A percentile compares a stretch with the other conserved stretches of the same genome.
phyloP scores from a whole-genome alignment of 2,329 filamentous ascomycete species.

The Penicillium sp. region DNA sequence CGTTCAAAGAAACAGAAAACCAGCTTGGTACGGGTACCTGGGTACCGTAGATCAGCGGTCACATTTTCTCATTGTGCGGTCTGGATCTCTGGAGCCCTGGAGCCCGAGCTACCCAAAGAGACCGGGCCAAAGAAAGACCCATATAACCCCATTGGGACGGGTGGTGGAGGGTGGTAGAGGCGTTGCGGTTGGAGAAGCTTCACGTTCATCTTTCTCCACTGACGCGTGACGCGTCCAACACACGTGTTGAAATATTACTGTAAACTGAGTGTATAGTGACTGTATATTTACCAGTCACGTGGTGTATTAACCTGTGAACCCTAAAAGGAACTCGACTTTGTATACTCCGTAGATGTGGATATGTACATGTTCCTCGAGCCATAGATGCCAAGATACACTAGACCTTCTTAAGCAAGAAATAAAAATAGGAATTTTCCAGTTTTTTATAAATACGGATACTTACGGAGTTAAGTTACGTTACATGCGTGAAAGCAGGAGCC shows the following conservation, averaged over 20 bases:
- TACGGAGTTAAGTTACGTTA: too few relatives aligned
- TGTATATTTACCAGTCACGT: not conserved
- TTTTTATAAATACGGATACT: too few relatives aligned
- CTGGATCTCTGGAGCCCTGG: conserved; percentile 5
- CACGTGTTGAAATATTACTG: conserved; percentile 2
- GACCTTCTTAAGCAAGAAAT: too few relatives aligned
- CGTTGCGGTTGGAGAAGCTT: conserved; percentile 6
- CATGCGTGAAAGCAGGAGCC: too few relatives aligned
- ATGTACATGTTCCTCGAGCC: too few relatives aligned
- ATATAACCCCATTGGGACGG: conserved; percentile 6
- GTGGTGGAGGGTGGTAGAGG: not conserved
- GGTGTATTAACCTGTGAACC: not conserved
- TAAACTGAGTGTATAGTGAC: not conserved
- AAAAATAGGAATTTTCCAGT: too few relatives aligned
- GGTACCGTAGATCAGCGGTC: conserved; percentile 8
- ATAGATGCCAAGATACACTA: too few relatives aligned
- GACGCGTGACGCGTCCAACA: conserved; percentile 7
- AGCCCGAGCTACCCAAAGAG: not conserved
- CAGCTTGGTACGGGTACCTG: not conserved
- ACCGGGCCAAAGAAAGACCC: not conserved
- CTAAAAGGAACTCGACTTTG: not conserved
- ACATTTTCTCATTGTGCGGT: conserved; percentile 17
- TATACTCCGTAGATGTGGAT: too few relatives aligned
- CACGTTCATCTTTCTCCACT: conserved; percentile 6
- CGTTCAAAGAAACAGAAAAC: not conserved